A percentile compares a stretch with the other conserved stretches of the same genome.
These are phyloP conservation scores for Wickerhamiella qilinensis DNA, from an alignment of 805 yeast species.

Conservation along the genomic window DNA sequence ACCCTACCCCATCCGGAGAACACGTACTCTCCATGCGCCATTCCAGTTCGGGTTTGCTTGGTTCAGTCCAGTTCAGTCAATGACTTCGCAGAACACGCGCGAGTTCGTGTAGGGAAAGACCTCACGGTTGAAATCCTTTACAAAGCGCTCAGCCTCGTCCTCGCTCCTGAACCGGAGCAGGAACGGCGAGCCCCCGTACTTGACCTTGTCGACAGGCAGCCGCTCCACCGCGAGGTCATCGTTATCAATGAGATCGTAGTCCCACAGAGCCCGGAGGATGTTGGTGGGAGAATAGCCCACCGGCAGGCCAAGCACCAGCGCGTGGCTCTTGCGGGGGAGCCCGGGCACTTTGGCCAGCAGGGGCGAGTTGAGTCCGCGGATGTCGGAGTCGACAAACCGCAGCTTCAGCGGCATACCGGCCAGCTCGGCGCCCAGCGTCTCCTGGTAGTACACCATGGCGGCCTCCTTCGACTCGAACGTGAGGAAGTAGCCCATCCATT, in stretches of 20 bases:
- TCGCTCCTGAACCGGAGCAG: conserved; percentile 19
- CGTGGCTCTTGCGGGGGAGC: conserved; percentile 16
- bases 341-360: conserved; percentile 15
- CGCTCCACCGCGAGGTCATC: conserved; percentile 19
- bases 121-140: conserved; percentile 16
- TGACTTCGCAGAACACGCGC: conserved; percentile 18
- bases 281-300: conserved; percentile 10
- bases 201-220: conserved; percentile 17
- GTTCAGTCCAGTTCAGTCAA: conserved; percentile 13
- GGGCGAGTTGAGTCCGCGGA: conserved; percentile 15
- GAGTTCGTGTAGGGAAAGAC: conserved; percentile 17
- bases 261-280: conserved; percentile 19
- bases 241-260: conserved; percentile 20
- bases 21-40: too few species aligned
- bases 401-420: conserved; percentile 35
- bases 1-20: too few species aligned
- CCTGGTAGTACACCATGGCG: conserved; percentile 37
- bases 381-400: conserved; percentile 26
- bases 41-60: too few species aligned
- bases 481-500: conserved; percentile 36
- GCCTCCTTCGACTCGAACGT: conserved; percentile 31
- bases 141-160: conserved; percentile 19
- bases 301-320: conserved; percentile 20
- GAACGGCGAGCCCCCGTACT: conserved; percentile 20
- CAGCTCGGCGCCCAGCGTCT: conserved; percentile 31